These are phyloP conservation scores for Akanthomyces lecanii DNA, from an alignment of 2,329 filamentous ascomycete genomes.

Conservation along the genomic window DNA sequence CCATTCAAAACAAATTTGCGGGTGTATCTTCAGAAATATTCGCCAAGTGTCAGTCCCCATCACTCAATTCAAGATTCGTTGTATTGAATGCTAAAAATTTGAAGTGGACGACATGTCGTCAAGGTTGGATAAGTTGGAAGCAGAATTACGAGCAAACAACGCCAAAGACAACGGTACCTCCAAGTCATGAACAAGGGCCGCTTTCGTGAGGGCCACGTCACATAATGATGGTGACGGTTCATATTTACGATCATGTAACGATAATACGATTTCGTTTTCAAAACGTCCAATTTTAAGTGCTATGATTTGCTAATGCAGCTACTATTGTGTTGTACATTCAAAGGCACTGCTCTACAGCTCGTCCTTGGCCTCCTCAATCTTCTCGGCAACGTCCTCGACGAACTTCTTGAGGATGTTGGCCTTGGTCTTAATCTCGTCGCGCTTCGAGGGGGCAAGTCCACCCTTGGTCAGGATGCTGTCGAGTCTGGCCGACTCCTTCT, in stretches of 20 bases:
- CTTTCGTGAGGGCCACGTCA: background rate
- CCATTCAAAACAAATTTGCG: constrained; percentile 80
- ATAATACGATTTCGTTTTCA: background rate
- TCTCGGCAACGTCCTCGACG: constrained; percentile 53
- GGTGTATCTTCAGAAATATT: constrained; percentile 83
- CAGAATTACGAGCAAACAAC: constrained; percentile 60
- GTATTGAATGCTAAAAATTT: background rate
- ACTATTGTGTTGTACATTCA: constrained; percentile 32
- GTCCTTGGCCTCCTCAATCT: constrained; percentile 54
- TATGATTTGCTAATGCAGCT: background rate
- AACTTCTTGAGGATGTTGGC: constrained; percentile 86
- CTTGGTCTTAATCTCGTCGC: constrained; percentile 81
- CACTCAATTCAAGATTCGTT: background rate
- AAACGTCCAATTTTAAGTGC: background rate
- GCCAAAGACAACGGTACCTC: constrained; percentile 37
- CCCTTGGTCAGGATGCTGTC: constrained; percentile 81
- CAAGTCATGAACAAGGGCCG: constrained; percentile 27
- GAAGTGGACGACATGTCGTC: constrained; percentile 92
- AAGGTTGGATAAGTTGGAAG: constrained; percentile 77
- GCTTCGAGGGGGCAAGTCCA: constrained; percentile 76
- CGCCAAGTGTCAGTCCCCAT: constrained; percentile 65
- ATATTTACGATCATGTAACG: background rate
- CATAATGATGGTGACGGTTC: background rate
- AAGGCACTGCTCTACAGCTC: constrained; percentile 55
- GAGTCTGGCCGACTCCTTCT: constrained; percentile 81